These are phyloP conservation scores for Fusarium citri DNA, from an alignment of 2,329 filamentous ascomycete genomes.

Conservation along the genomic window DNA sequence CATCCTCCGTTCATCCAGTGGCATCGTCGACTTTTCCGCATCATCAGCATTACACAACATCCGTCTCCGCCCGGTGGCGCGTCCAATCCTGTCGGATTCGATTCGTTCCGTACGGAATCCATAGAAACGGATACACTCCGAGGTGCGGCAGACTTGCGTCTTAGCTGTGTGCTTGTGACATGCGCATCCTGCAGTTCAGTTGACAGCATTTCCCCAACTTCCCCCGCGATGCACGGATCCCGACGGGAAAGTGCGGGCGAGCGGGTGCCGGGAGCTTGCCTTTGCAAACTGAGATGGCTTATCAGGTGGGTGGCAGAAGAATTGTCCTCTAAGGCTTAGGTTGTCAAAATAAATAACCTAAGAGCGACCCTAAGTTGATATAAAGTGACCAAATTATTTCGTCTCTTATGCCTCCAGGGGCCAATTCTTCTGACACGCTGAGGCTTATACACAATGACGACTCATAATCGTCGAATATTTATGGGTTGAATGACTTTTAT, in stretches of 20 bases:
- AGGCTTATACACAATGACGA: conserved; percentile 4
- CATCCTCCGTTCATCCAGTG: conserved; percentile 34
- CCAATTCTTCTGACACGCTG: no score
- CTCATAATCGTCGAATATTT: background rate
- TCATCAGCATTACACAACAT: conserved; percentile 27
- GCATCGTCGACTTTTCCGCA: conserved; percentile 28
- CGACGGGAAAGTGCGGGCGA: conserved; percentile 44
- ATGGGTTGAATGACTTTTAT: background rate
- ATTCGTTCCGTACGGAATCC: conserved; percentile 17
- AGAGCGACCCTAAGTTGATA: no score
- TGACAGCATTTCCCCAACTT: conserved; percentile 46
- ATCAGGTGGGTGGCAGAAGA: no score
- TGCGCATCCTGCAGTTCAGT: conserved; percentile 34
- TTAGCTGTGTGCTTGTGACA: conserved; percentile 30
- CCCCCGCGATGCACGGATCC: conserved; percentile 46
- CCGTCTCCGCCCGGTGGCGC: conserved; percentile 42
- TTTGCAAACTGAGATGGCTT: conserved; percentile 4
- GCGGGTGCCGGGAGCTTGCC: conserved; percentile 40
- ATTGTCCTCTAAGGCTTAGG: no score
- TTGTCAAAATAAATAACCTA: no score
- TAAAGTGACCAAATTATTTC: no score
- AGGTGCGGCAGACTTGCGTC: conserved; percentile 29
- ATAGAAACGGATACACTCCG: conserved; percentile 33
- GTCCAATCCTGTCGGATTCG: conserved; percentile 15
- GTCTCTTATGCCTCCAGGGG: no score